Base-by-base conservation (phyloP, 2,329 filamentous ascomycete species). In the Sclerotinia glacialis region DNA sequence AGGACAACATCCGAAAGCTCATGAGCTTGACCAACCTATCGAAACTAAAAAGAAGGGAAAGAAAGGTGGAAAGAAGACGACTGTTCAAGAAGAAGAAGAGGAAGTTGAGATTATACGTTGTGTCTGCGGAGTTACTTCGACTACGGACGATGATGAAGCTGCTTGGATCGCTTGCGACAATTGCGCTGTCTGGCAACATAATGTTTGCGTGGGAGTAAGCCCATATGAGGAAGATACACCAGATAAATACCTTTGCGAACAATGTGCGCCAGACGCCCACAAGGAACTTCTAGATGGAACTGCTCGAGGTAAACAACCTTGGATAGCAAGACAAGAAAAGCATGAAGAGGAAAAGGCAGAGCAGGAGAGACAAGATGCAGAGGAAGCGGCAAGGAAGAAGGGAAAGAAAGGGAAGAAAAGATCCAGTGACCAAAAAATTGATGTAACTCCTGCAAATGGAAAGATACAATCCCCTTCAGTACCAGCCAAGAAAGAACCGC, bases 131-230 rank as follows among this genome's bases (percentile, higher is more conserved):
- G 89, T 92, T 67, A 91, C 91, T 54, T 90, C 91, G 72, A 90
- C 93, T 71, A 90, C 93, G 68, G 91, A 94, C 72, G 91, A 96
- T 72, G 89, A 91, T 18, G 91, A 90, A 71, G 89, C 95, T 73
- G 89, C 93, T 63, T 98, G 96, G 93, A 97, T 99, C 74, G 92
- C 91, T 69, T 99, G 95, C 81, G 95, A 99, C 78, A 86, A 86
- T 56, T 99, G 95, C 78, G 87, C 87, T 59, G 94, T 90, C 52
- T 99, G 95, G 95, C 95, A 99, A 79, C 95, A 99, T 79, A 97
- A 97, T 75, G 89, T 96, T 70, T 99, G 95, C 77, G 92, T 99
- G 82, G 92, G 92, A 64, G 86, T 97, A 76, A 87, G 85, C 74
- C 87, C 89, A 56, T 92, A 91, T 72, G 86, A 89, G 42, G 77